These are phyloP conservation scores for Pseudogymnoascus sp. DNA, from an alignment of 2,329 filamentous ascomycete genomes.

Conservation along the genomic window DNA sequence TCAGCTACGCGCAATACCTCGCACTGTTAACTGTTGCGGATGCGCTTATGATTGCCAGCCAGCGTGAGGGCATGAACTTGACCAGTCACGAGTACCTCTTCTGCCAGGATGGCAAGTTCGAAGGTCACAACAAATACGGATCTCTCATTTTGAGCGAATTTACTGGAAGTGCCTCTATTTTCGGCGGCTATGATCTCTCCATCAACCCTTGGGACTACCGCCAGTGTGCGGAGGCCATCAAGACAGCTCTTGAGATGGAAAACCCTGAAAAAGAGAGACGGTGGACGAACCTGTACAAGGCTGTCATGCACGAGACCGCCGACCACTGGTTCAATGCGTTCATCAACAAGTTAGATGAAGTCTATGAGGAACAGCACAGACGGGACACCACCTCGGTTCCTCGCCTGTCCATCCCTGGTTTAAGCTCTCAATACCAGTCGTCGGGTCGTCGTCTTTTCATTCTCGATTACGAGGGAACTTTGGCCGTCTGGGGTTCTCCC, in stretches of 20 bases:
- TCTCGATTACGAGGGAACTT: slow-evolving; percentile 87
- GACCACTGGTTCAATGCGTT: slow-evolving; percentile 80
- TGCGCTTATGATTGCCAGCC: slow-evolving; percentile 86
- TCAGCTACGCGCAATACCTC: slow-evolving; percentile 88
- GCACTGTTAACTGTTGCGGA: slow-evolving; percentile 85
- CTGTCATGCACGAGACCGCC: slow-evolving; percentile 76
- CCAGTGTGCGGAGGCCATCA: slow-evolving; percentile 79
- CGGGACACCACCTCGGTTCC: slow-evolving; percentile 83
- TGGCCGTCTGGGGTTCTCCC: slow-evolving; percentile 80
- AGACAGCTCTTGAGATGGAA: slow-evolving; percentile 72
- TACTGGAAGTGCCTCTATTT: slow-evolving; percentile 82
- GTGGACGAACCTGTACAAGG: slow-evolving; percentile 67
- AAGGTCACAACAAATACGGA: slow-evolving; percentile 69
- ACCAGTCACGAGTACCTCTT: slow-evolving; percentile 92
- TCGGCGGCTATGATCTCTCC: slow-evolving; percentile 70
- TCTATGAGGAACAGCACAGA: slow-evolving; percentile 76
- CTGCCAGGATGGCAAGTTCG: slow-evolving; percentile 76
- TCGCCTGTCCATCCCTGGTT: slow-evolving; percentile 62
- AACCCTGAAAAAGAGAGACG: slow-evolving; percentile 65
- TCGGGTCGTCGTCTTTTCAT: slow-evolving; percentile 73
- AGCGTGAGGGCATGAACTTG: slow-evolving; percentile 95
- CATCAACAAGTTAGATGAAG: slow-evolving; percentile 61
- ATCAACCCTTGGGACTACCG: slow-evolving; percentile 96
- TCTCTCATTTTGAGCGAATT: slow-evolving; percentile 93
- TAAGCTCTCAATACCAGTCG: slow-evolving; percentile 60